Conservation (phyloP, 441 rosid genomes). For the Gossypium trilobum region DNA sequence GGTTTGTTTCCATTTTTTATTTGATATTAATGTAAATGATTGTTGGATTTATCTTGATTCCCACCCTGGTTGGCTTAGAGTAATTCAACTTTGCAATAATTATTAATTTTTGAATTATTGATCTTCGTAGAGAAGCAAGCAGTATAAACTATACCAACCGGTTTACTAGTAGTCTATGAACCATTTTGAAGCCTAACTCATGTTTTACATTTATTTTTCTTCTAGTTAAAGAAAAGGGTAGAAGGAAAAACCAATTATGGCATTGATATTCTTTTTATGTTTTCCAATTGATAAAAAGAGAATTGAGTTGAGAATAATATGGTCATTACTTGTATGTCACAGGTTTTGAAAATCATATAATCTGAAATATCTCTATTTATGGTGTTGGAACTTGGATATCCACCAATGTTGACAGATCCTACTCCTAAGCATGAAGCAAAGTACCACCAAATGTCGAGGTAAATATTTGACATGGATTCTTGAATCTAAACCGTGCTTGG, state of each 20-base stretch:
- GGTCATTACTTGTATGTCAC: conserved; percentile 9
- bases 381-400: conserved; percentile 12
- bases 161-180: neutral
- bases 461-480: conserved; percentile 12
- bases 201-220: neutral
- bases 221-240: neutral
- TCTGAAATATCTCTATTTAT: neutral
- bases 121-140: neutral
- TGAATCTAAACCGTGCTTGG: conserved; percentile 2
- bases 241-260: neutral
- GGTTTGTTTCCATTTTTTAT: neutral
- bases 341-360: conserved; percentile 12
- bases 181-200: neutral
- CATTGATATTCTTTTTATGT: neutral
- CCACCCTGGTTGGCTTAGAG: neutral
- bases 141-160: neutral
- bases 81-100: neutral
- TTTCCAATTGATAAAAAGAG: neutral
- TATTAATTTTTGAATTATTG: neutral
- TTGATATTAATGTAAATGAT: neutral
- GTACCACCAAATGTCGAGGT: conserved; percentile 8
- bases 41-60: neutral
- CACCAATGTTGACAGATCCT: neutral
- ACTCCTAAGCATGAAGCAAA: neutral
- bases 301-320: conserved; percentile 8